Percentiles rank a stretch among this genome's conserved stretches.
phyloP scores from a whole-genome alignment of 2,329 filamentous ascomycete species.

The Penicillium sp. region DNA sequence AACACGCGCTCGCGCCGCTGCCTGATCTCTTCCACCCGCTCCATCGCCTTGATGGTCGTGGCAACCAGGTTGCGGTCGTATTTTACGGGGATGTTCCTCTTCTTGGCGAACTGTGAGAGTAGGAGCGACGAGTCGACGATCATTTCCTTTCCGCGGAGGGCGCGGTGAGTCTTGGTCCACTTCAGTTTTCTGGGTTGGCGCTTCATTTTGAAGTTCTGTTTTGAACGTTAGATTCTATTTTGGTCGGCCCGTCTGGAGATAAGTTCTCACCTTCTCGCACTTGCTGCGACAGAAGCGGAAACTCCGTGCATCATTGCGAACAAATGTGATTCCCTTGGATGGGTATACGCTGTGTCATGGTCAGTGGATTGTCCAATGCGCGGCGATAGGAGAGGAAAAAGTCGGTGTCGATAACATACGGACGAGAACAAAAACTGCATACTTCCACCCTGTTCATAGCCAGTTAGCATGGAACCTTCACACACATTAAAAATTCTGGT shows the following conservation, averaged over 20 bases:
- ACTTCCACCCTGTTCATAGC: conserved; percentile 48
- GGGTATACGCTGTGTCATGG: conserved; percentile 50
- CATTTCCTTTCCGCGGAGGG: conserved; percentile 79
- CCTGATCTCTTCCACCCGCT: conserved; percentile 81
- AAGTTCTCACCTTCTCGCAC: conserved; percentile 53
- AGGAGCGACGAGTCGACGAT: conserved; percentile 85
- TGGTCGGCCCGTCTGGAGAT: too few relatives aligned
- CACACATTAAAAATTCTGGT: neutral
- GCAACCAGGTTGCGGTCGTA: conserved; percentile 91
- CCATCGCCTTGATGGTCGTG: conserved; percentile 88
- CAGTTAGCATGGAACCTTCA: neutral
- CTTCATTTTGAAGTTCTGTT: conserved; percentile 89
- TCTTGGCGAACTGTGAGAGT: conserved; percentile 71
- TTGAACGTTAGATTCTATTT: neutral
- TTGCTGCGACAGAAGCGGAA: conserved; percentile 66
- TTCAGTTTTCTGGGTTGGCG: conserved; percentile 93
- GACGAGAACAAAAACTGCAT: conserved; percentile 68
- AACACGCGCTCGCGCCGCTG: conserved; percentile 80
- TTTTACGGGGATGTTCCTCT: conserved; percentile 88
- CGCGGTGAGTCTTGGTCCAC: conserved; percentile 93
- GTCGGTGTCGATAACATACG: conserved; percentile 25
- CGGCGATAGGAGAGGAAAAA: neutral
- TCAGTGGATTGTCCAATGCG: neutral
- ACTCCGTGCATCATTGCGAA: conserved; percentile 61
- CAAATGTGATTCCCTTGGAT: conserved; percentile 63